Evolutionary conservation across 345 rosid genomes (phyloP).

Genomic region (Passiflora organensis): DNA sequence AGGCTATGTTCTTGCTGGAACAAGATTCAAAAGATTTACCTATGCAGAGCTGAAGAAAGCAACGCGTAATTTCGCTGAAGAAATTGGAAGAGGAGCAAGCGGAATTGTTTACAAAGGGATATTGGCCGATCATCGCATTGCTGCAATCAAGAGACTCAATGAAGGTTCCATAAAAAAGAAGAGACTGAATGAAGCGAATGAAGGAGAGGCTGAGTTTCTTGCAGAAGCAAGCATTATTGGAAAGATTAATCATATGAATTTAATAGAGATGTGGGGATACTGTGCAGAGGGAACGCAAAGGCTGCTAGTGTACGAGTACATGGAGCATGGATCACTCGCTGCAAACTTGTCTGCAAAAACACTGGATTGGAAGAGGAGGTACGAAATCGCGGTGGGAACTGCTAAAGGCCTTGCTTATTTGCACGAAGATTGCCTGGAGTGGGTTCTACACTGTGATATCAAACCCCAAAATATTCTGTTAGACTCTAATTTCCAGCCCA

Average conservation of each 20-base stretch:
- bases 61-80: not conserved
- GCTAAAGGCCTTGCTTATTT: slow-evolving; percentile 8
- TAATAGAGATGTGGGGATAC: not conserved
- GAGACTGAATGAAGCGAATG: not conserved
- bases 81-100: not conserved
- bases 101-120: not conserved
- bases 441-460: not conserved
- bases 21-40: not conserved
- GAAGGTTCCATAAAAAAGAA: not conserved
- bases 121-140: not conserved
- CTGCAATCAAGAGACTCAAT: not conserved
- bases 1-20: not conserved
- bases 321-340: slow-evolving; percentile 3
- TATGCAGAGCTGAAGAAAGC: not conserved
- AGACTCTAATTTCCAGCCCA: not conserved
- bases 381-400: not conserved
- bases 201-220: not conserved
- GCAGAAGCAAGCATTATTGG: slow-evolving; percentile 1
- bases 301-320: not conserved
- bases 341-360: not conserved
- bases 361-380: slow-evolving; percentile 1
- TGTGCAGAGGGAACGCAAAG: not conserved
- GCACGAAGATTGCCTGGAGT: not conserved
- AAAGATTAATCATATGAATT: slow-evolving; percentile 1
- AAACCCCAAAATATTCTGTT: not conserved